These are phyloP conservation scores for Cynara cardunculus DNA, from an alignment of 129 eudicot species.

Conservation along the genomic window DNA sequence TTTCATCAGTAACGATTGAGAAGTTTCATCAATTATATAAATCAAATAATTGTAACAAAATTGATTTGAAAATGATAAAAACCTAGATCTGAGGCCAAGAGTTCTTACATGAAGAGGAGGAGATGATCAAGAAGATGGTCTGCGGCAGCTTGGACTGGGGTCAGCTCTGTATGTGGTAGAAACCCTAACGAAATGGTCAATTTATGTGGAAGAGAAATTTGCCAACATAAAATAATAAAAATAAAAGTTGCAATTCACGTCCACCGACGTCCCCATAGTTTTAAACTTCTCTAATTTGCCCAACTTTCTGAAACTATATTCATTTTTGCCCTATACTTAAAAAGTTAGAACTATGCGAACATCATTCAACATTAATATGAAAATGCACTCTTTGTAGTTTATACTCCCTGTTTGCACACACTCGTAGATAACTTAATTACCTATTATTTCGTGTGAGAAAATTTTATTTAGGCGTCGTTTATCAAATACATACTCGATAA, in stretches of 20 bases:
- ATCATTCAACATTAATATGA: neutral
- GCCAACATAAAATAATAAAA: neutral
- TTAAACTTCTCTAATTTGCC: neutral
- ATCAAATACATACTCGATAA: too few species aligned
- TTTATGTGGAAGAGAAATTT: neutral
- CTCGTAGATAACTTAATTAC: too few species aligned
- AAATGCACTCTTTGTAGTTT: too few species aligned
- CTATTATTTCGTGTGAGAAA: too few species aligned
- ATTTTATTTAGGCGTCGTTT: too few species aligned
- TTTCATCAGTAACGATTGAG: neutral
- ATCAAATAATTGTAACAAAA: neutral
- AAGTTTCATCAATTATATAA: neutral
- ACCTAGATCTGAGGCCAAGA: neutral
- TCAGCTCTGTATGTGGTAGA: slow-evolving; percentile 19
- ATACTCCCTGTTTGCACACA: too few species aligned
- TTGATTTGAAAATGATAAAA: neutral
- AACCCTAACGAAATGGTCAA: slow-evolving; percentile 19
- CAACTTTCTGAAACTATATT: neutral
- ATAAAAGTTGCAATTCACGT: neutral
- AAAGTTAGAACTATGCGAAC: too few species aligned
- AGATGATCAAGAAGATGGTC: neutral
- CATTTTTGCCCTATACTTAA: neutral
- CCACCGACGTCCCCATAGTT: slow-evolving; percentile 3
- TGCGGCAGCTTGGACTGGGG: slow-evolving; percentile 25
- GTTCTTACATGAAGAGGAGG: slow-evolving; percentile 7